Base-by-base conservation (phyloP, 441 rosid genomes). In the Raphanus hybrid region DNA sequence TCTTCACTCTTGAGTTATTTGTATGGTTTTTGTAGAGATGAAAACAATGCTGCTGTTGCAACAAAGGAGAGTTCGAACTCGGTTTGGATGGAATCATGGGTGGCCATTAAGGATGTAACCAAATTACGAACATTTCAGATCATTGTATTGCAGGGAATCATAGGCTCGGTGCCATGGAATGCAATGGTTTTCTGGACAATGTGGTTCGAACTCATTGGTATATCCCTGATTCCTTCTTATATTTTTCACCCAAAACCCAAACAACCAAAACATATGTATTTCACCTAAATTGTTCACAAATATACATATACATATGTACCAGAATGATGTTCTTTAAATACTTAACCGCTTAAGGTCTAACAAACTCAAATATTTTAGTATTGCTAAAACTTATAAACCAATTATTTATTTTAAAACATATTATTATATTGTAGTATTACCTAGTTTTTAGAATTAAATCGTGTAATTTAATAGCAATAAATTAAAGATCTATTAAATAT, bases 151-250 rank as follows among this genome's bases (percentile, higher is more conserved):
- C 97, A 93, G 66, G 98, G 98, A 8, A 77, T 90, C 60, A 86
- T 93, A 2, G 98, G 98, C 62, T 84, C 89, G 29, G 82, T 91
- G 29, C 96, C 98, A 54, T 93, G 98, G 97, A 91, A 93, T 16
- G 96, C 98, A 43, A 91, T 90, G 96, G 93, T 91, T 41, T 93
- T 93, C 82, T 93, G 87, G 74, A 86, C 98, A 10, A 88, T 93
- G 94, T 93, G 97, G 98, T 91, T 93, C 72, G 96, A 93, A 80
- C 85, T 93, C 66, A 93, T 91, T 18, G 97, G 98, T 88, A 64
- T 8, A n/a, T 48, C 68, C n/a, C 1, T 43, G 43, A 37, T 43
- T 43, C n/a, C 52, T 48, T 72, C 18, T 61, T 34, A 61, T 29
- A 27, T 43, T 59, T 37, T 69, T 32, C 34, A 69, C 57, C 55